Evolutionary conservation across 2,329 filamentous ascomycete genomes (phyloP), one percentile per base, ranked within the genome.

Genomic region (Trichocomaceae sp.): DNA sequence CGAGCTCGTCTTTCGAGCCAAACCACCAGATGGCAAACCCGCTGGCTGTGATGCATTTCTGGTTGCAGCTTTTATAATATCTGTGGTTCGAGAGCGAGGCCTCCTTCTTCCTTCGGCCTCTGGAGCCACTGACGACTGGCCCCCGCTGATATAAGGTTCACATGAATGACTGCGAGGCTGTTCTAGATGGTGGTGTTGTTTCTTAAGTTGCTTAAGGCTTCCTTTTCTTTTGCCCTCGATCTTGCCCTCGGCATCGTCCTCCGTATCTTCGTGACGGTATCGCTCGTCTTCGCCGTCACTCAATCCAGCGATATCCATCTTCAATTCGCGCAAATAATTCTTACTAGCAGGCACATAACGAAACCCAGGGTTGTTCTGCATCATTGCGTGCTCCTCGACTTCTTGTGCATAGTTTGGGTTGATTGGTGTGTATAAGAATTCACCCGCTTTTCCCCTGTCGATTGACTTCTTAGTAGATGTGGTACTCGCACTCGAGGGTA

Each of bases 361-460:
- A 44, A 71, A 69, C 12, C 63, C 60, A 35, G 63, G 59, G 12
- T 56, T 60, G 5, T 50, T 49, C 6, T 50, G 53, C 2, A 57
- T 53, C 3, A 50, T 51, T 1, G 56, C 49, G 1, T 57, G 62
- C 37, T 67, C 63, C 1, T 62, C 62, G 2, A 68, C 60, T 52
- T 71, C 65, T 2, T 60, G 55, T 0, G 62, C 52, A 47, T 72
- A 72, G 47, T 71, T 63, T 35, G 63, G 63, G 0, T 56, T 60
- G 17, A 72, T 64, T 2, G 68, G 69, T 45, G 62, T 66, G 49
- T 72, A 72, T 7, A 66, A 61, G 48, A 72, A 72, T 2, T 66
- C 66, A 1, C 58, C 46, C 33, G 54, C 45, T 26, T 46, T 55
- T 2, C 47, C 8, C 59, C 56, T 41, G 6, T 48, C 51, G 6